A percentile compares a stretch with the other conserved stretches of the same genome.
Conservation (phyloP, 805 yeast genomes). For the Starmera dryadoides region DNA sequence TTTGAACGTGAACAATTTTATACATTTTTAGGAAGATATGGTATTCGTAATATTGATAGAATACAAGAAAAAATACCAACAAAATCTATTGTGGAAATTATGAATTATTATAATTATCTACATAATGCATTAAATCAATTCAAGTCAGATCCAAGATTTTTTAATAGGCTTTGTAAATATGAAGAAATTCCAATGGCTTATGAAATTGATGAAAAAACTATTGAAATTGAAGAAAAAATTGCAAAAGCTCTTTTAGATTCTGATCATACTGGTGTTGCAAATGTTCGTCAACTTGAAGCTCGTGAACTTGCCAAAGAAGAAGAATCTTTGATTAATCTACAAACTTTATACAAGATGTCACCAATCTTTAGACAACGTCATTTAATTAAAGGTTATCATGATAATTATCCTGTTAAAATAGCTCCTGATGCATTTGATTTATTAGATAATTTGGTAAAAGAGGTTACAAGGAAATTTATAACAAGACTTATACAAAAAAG, state of each 20-base stretch:
- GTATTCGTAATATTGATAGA: conserved; percentile 38
- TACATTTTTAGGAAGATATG: conserved; percentile 37
- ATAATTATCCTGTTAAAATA: no score
- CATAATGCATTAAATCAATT: conserved; percentile 18
- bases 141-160: conserved; percentile 16
- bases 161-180: conserved; percentile 24
- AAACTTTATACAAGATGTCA: no score
- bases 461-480: no score
- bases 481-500: no score
- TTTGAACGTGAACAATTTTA: conserved; percentile 48
- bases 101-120: conserved; percentile 35
- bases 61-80: conserved; percentile 30
- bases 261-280: no score
- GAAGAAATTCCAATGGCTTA: conserved; percentile 43
- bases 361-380: no score
- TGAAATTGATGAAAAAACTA: conserved; percentile 40
- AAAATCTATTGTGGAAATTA: conserved; percentile 38
- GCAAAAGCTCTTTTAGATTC: conserved; percentile 8
- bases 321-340: no score
- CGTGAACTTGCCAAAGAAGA: no score
- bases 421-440: no score
- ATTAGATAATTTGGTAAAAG: no score
- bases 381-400: no score
- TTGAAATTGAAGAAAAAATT: conserved; percentile 37
- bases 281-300: no score